Percentiles rank a stretch among this genome's conserved stretches.
Conservation (phyloP, 1,284 basidiomycete species). For the Malassezia slooffiae region DNA sequence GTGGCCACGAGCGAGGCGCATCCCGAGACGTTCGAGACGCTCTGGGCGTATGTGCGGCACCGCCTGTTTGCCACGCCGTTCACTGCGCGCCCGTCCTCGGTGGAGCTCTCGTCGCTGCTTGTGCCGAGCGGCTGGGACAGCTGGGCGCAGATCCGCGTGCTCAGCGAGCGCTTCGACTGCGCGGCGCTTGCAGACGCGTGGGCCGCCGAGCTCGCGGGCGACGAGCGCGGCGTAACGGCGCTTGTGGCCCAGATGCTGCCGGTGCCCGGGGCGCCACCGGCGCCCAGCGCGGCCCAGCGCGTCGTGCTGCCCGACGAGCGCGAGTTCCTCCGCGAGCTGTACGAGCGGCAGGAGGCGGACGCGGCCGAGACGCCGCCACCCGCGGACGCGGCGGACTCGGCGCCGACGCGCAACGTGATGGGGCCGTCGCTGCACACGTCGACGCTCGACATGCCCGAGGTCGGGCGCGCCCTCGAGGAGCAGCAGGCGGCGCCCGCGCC, state of each 20-base stretch:
- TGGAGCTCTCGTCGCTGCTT: constrained; percentile 81
- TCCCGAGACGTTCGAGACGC: constrained; percentile 63
- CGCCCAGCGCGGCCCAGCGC: constrained; percentile 5
- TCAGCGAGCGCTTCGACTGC: constrained; percentile 83
- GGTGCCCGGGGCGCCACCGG: neutral
- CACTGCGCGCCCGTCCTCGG: constrained; percentile 49
- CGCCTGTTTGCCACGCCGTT: constrained; percentile 64
- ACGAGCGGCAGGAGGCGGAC: constrained; percentile 23
- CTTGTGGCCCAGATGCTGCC: neutral
- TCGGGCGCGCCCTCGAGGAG: constrained; percentile 11
- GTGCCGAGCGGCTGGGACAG: constrained; percentile 94
- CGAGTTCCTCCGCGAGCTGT: constrained; percentile 23
- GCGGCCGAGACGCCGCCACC: constrained; percentile 7
- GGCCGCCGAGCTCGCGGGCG: neutral
- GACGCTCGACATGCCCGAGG: constrained; percentile 14
- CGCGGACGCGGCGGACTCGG: neutral
- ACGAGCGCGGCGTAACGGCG: neutral
- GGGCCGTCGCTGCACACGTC: constrained; percentile 12
- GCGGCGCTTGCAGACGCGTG: neutral
- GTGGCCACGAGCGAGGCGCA: constrained; percentile 75
- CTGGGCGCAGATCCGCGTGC: constrained; percentile 85
- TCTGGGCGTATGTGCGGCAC: constrained; percentile 79
- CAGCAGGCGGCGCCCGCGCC: constrained; percentile 19
- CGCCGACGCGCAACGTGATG: constrained; percentile 4
- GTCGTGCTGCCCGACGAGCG: constrained; percentile 22